A percentile compares a stretch with the other conserved stretches of the same genome.
Evolutionary conservation across 1,139 yeast genomes (phyloP).

Genomic region (Taphrina wiesneri): DNA sequence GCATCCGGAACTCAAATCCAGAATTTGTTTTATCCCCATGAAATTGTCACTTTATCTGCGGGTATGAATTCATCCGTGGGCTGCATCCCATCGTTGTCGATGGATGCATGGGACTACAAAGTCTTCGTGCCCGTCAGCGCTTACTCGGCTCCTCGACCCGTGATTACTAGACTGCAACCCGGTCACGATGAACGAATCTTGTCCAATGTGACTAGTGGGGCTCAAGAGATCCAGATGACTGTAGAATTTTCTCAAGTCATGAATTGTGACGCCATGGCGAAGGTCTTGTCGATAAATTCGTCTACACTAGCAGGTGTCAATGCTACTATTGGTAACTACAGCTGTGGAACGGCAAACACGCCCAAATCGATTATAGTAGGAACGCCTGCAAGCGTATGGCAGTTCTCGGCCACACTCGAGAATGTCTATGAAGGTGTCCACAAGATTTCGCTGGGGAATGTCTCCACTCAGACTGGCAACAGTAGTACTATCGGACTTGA

Average conservation of each 20-base stretch:
- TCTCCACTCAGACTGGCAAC: constrained; percentile 7
- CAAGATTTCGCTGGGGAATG: constrained; percentile 26
- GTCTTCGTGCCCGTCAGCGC: constrained; percentile 31
- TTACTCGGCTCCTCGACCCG: constrained; percentile 26
- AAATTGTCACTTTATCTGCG: constrained; percentile 13
- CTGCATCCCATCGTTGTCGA: constrained; percentile 21
- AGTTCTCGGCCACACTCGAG: constrained; percentile 29
- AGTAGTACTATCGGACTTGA: constrained; percentile 22
- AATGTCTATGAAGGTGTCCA: constrained; percentile 34
- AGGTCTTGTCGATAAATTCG: constrained; percentile 28
- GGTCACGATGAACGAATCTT: constrained; percentile 33
- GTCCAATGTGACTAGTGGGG: constrained; percentile 4
- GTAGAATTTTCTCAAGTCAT: constrained; percentile 33
- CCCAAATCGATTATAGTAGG: constrained; percentile 15
- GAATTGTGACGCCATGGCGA: constrained; percentile 33
- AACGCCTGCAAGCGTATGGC: constrained; percentile 26
- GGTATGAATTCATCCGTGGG: constrained; percentile 30
- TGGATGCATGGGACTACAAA: constrained; percentile 34
- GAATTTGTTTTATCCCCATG: constrained; percentile 34
- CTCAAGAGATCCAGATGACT: constrained; percentile 4
- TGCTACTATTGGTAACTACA: constrained; percentile 22
- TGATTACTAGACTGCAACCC: constrained; percentile 32
- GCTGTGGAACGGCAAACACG: not conserved
- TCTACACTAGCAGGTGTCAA: constrained; percentile 26
- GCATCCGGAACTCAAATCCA: constrained; percentile 15